These are phyloP conservation scores for Talaromyces rugulosus DNA, from an alignment of 2,329 filamentous ascomycete species.

Conservation along the genomic window DNA sequence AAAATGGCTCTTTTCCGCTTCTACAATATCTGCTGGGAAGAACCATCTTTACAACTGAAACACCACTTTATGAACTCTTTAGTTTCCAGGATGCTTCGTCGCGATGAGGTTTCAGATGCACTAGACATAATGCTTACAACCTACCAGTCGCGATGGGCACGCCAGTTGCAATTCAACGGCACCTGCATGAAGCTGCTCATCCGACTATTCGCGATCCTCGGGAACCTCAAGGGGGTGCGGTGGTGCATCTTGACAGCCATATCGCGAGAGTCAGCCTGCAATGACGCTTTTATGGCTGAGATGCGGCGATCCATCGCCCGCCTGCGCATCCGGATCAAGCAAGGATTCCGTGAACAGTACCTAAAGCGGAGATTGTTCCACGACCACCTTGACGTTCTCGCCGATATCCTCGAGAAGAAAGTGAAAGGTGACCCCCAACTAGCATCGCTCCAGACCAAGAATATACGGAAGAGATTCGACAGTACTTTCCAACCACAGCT, in stretches of 20 bases:
- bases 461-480: slow-evolving; percentile 1
- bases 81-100: slow-evolving; percentile 24
- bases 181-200: slow-evolving; percentile 35
- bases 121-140: slow-evolving; percentile 31
- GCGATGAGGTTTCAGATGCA: slow-evolving; percentile 23
- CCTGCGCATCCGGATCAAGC: slow-evolving; percentile 5
- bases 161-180: slow-evolving; percentile 29
- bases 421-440: slow-evolving; percentile 17
- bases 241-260: slow-evolving; percentile 39
- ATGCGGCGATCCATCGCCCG: slow-evolving; percentile 22
- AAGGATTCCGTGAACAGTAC: neutral
- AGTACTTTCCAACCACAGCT: slow-evolving; percentile 2
- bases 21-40: slow-evolving; percentile 33
- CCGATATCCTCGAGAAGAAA: slow-evolving; percentile 21
- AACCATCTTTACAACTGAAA: slow-evolving; percentile 29
- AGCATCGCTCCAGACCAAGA: neutral
- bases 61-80: slow-evolving; percentile 30
- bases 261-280: slow-evolving; percentile 27
- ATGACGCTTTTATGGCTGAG: slow-evolving; percentile 31
- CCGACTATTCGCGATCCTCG: slow-evolving; percentile 27
- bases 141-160: slow-evolving; percentile 35
- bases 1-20: slow-evolving; percentile 36
- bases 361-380: slow-evolving; percentile 12
- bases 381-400: slow-evolving; percentile 18
- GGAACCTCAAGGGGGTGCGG: slow-evolving; percentile 32